A percentile compares a stretch with the other conserved stretches of the same genome.
Evolutionary conservation across 805 yeast genomes (phyloP).

Genomic region (Spathaspora boniae): DNA sequence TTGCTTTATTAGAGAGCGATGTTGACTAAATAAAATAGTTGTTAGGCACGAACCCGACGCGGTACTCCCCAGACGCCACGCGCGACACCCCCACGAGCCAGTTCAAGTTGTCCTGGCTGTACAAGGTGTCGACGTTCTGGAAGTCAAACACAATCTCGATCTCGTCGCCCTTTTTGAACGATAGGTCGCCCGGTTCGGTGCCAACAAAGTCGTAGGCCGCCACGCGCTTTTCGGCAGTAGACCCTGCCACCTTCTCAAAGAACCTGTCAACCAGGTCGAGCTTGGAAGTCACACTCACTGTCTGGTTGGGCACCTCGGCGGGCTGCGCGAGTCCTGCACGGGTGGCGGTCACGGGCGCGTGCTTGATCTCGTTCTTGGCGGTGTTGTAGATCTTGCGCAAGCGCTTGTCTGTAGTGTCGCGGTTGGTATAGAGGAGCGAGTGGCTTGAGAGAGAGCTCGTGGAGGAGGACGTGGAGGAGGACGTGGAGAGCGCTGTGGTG

Average conservation of each 20-base stretch:
- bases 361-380: slow-evolving; percentile 30
- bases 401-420: slow-evolving; percentile 17
- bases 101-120: slow-evolving; percentile 16
- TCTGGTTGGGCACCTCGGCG: slow-evolving; percentile 11
- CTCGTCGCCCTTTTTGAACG: slow-evolving; percentile 30
- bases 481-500: slow-evolving; percentile 7
- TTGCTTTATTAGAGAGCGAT: slow-evolving; percentile 37
- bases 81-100: slow-evolving; percentile 33
- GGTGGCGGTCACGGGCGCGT: slow-evolving; percentile 24
- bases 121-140: slow-evolving; percentile 20
- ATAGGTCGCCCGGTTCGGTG: slow-evolving; percentile 33
- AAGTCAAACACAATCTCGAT: slow-evolving; percentile 32
- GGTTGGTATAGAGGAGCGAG: slow-evolving; percentile 11
- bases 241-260: slow-evolving; percentile 16
- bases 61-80: slow-evolving; percentile 10
- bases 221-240: slow-evolving; percentile 2
- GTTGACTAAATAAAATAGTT: slow-evolving; percentile 30
- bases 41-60: slow-evolving; percentile 39
- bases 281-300: slow-evolving; percentile 23
- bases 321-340: slow-evolving; percentile 6
- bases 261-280: slow-evolving; percentile 21
- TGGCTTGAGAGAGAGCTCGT: slow-evolving; percentile 17
- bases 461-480: slow-evolving; percentile 6
- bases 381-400: slow-evolving; percentile 28
- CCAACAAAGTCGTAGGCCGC: slow-evolving; percentile 28